These are phyloP conservation scores for Aspergillus biplanus DNA, from an alignment of 495 filamentous ascomycete genomes.

Conservation along the genomic window DNA sequence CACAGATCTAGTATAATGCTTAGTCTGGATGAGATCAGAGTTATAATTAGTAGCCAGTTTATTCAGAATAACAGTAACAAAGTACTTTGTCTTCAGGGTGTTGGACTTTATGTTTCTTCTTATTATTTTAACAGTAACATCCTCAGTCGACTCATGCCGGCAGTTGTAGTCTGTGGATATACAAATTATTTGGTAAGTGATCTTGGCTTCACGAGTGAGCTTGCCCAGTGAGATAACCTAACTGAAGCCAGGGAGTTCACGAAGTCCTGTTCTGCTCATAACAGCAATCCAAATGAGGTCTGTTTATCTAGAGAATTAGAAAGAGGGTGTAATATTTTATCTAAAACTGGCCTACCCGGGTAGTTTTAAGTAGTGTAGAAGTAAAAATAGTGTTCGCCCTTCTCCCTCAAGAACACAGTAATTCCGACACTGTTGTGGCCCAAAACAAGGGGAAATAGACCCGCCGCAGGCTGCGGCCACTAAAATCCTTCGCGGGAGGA, in stretches of 20 bases:
- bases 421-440: too few species aligned
- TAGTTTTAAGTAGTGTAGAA: too few species aligned
- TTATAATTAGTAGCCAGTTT: slow-evolving; percentile 77
- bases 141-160: slow-evolving; percentile 76
- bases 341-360: too few species aligned
- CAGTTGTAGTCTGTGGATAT: slow-evolving; percentile 99
- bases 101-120: slow-evolving; percentile 97
- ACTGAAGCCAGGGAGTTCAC: slow-evolving; percentile 71
- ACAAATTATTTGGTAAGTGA: slow-evolving; percentile 96
- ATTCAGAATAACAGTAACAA: slow-evolving; percentile 86
- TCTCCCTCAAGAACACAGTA: too few species aligned
- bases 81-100: slow-evolving; percentile 77
- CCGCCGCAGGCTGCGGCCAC: too few species aligned
- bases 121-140: slow-evolving; percentile 94
- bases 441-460: too few species aligned
- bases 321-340: slow-evolving; percentile 5
- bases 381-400: too few species aligned
- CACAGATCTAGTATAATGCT: slow-evolving; percentile 56
- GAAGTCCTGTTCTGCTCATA: slow-evolving; percentile 93
- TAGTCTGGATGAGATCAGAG: slow-evolving; percentile 74
- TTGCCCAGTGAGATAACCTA: slow-evolving; percentile 86
- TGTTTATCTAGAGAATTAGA: slow-evolving; percentile 36
- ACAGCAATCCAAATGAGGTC: slow-evolving; percentile 88
- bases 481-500: too few species aligned
- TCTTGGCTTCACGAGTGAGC: slow-evolving; percentile 92